Evolutionary conservation across 2,329 filamentous ascomycete species (phyloP).

Genomic region (Arthrobotrys conoides): DNA sequence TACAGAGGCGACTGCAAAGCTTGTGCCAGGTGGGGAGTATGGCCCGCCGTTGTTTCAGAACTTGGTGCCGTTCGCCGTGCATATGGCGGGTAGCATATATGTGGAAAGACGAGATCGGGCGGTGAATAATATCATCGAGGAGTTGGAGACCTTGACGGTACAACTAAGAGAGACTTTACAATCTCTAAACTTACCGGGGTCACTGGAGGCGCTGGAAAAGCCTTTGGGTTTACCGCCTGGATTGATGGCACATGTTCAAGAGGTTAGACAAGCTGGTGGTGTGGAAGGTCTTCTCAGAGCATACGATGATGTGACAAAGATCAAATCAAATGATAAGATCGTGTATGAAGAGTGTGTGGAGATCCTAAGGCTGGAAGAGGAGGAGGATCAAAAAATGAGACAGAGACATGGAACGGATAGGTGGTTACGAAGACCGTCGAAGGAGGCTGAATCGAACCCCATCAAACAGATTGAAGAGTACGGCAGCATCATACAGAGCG

Average conservation of each 20-base stretch:
- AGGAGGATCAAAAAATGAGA: conserved; percentile 83
- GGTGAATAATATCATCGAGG: conserved; percentile 86
- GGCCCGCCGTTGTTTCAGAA: conserved; percentile 89
- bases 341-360: conserved; percentile 87
- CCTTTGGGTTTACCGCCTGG: conserved; percentile 89
- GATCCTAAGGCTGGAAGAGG: conserved; percentile 81
- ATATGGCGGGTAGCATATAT: conserved; percentile 95
- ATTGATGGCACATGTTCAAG: conserved; percentile 89
- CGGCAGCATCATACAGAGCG: conserved; percentile 85
- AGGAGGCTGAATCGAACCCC: conserved; percentile 78
- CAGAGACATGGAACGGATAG: conserved; percentile 87
- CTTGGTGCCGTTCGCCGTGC: conserved; percentile 94
- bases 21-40: conserved; percentile 84
- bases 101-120: conserved; percentile 91
- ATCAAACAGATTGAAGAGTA: conserved; percentile 84
- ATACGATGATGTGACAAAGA: conserved; percentile 88
- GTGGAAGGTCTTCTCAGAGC: conserved; percentile 81
- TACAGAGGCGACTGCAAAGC: conserved; percentile 80
- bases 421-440: conserved; percentile 81
- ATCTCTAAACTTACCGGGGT: conserved; percentile 89
- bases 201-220: conserved; percentile 93
- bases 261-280: conserved; percentile 91
- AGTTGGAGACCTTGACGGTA: conserved; percentile 84
- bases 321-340: conserved; percentile 83
- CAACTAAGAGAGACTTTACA: conserved; percentile 83